Evolutionary conservation across 495 filamentous ascomycete genomes (phyloP), one percentile per base, ranked within the genome.

Genomic region (Bacidia rubella): DNA sequence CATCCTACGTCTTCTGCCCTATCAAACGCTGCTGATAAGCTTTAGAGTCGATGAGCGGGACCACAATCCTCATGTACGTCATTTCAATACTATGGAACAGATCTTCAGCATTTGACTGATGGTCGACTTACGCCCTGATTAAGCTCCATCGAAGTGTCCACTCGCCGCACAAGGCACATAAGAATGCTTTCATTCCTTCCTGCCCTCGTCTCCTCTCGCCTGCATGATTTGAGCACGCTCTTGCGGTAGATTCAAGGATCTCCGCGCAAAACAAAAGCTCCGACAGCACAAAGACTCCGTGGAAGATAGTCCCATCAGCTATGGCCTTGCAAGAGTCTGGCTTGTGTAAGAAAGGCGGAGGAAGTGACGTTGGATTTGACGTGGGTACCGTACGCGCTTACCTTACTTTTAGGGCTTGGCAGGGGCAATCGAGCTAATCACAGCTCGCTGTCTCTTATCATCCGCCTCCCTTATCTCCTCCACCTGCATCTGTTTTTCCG

Each of bases 401-500:
- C n/a, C n/a, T n/a, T n/a, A n/a, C n/a, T 17, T 11, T 38, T 19
- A 3, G 15, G 26, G 11, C 47, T 50, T 50, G 47, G 47, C 47
- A 38, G 9, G 2, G 7, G 29, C 15, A n/a, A 27, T 32, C 41
- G 24, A 29, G 47, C 47, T 50, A 50, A 50, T 50, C 47, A 50
- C n/a, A 50, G 17, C 25, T n/a, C n/a, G 17, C 24, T n/a, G 19
- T 50, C n/a, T 20, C 47, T 50, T 50, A 50, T 50, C 47, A 17
- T 27, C 5, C 10, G 17, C 3, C 22, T 38, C 4, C 17, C 19
- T 20, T 0, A 21, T 19, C 22, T 38, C 19, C 10, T 32, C 17
- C 20, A 35, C 29, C 24, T 49, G 11, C 17, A 49, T n/a, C 15
- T 1, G 2, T 32, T 47, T 49, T 32, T 29, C 47, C 24, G 47